These are phyloP conservation scores for Paecilomyces variotii DNA, from an alignment of 2,329 filamentous ascomycete species.

Conservation along the genomic window DNA sequence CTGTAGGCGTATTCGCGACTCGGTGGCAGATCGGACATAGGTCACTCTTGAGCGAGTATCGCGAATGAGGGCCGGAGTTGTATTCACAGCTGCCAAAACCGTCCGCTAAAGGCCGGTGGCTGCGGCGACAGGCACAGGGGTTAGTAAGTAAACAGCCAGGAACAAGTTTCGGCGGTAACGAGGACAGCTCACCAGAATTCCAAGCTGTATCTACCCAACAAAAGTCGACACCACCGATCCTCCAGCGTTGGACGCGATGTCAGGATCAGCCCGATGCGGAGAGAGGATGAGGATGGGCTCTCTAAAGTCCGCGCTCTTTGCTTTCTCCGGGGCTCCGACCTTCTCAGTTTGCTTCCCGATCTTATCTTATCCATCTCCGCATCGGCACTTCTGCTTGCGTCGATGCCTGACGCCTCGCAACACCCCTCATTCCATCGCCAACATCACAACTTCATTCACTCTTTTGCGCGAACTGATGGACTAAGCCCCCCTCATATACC, in stretches of 20 bases:
- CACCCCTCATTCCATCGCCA: not conserved
- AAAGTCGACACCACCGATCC: not conserved
- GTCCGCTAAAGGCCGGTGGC: not conserved
- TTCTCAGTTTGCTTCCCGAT: conserved; percentile 2
- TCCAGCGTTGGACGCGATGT: conserved; percentile 1
- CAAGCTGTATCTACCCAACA: not conserved
- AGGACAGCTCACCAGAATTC: not conserved
- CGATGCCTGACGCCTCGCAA: not conserved
- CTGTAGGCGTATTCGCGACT: not conserved
- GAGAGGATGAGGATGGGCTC: not conserved
- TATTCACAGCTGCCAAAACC: not conserved
- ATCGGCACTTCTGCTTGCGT: not conserved
- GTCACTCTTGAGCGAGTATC: not conserved
- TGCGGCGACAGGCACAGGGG: not conserved
- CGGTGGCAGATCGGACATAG: not conserved
- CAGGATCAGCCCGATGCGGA: not conserved
- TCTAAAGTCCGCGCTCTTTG: not conserved
- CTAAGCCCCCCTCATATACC: not conserved
- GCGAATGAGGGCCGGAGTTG: not conserved
- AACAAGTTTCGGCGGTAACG: not conserved
- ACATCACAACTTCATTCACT: not conserved
- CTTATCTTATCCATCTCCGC: conserved; percentile 19
- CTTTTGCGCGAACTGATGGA: not conserved
- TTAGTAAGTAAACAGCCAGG: not conserved
- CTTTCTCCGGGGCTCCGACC: not conserved